Conservation (phyloP, 2,329 filamentous ascomycete species). For the Nemania serpens region DNA sequence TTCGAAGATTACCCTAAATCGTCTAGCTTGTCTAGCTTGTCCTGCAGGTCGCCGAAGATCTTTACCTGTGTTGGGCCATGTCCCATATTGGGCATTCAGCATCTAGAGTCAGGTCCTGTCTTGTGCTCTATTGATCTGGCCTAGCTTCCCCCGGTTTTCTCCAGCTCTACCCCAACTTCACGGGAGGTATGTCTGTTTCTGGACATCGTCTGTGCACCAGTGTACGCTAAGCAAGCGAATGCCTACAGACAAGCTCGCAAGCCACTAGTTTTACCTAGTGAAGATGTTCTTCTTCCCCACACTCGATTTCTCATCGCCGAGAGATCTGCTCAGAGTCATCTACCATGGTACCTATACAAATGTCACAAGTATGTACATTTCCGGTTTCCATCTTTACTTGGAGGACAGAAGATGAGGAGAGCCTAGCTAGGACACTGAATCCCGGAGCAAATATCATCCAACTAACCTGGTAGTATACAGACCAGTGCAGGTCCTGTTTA, state of each 20-base stretch:
- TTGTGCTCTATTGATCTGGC: background rate
- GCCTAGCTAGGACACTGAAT: too few relatives aligned
- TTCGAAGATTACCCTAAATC: conserved; percentile 16
- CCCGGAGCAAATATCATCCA: too few relatives aligned
- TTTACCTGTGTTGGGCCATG: conserved; percentile 18
- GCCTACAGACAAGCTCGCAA: conserved; percentile 2
- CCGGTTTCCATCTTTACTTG: too few relatives aligned
- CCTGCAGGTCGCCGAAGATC: conserved; percentile 18
- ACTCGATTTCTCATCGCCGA: background rate
- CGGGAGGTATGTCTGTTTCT: conserved; percentile 19
- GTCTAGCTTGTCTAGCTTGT: background rate
- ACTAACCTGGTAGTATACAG: too few relatives aligned
- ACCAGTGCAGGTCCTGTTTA: too few relatives aligned
- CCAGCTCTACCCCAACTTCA: conserved; percentile 13
- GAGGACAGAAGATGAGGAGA: too few relatives aligned
- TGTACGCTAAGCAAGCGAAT: background rate
- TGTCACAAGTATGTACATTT: too few relatives aligned
- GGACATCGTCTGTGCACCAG: background rate
- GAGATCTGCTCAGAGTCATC: background rate
- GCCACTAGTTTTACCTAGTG: background rate
- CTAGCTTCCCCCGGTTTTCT: conserved; percentile 8
- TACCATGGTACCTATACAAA: background rate
- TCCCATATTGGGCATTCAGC: conserved; percentile 26
- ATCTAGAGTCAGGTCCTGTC: background rate
- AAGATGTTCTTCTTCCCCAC: conserved; percentile 1